Evolutionary conservation across 768 basidiomycete species (phyloP), one percentile per base, ranked within the genome.

Genomic region (Calocybe cyanea): DNA sequence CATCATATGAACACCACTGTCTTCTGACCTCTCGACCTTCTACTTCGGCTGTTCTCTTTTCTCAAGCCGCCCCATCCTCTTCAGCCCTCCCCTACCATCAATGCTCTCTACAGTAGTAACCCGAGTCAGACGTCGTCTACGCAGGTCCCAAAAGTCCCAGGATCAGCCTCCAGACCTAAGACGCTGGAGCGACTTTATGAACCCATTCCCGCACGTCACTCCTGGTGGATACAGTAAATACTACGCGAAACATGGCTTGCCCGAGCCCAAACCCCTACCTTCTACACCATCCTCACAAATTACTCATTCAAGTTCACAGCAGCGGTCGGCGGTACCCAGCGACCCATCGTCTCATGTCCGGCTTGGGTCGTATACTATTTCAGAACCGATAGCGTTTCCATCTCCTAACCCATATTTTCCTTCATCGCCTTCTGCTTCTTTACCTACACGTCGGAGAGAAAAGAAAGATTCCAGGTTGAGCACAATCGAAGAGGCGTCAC

Each of bases 171-270:
- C 71, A 14, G 66, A 66, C 28, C 59, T 71, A 7, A 46, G 58
- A 8, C 64, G 66, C 44, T 67, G 66, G 57, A 63, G 63, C 44
- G 63, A 61, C 30, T 66, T 71, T 46, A 54, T 53, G 25, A 61
- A 57, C 17, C 70, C 71, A 0, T 72, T 74, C 48, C 71, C 71
- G 7, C 57, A 57, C 4, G 66, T 74, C 23, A 58, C 64, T 2
- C 54, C 58, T 18, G 72, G 72, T 14, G 71, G 70, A n/a, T 74
- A 74, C 55, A 64, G 52, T 18, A 60, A 57, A 48, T 74, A 70
- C 47, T 74, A 73, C 51, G 53, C 56, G 35, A 50, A 49, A 11
- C 54, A 57, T 43, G 52, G 55, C 20, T 35, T 53, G 37, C 51
- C 54, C 2, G 38, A 49, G 20, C 54, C 46, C 10, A 55, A 46